A percentile compares a stretch with the other conserved stretches of the same genome.
phyloP scores from a whole-genome alignment of 306 rosid genomes.

The Malus asiatica region DNA sequence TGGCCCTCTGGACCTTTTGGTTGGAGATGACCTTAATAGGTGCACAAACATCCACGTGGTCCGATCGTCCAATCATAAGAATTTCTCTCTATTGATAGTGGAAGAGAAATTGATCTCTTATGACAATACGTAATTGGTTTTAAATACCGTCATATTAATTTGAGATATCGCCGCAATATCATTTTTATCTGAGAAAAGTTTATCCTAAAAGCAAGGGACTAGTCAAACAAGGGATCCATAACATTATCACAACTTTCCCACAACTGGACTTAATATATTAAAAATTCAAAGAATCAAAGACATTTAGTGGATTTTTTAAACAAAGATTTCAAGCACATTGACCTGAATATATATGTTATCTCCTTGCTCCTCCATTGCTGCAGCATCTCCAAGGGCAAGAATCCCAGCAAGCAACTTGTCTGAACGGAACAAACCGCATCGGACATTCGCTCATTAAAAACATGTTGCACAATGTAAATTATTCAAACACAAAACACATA shows the following conservation, averaged over 20 bases:
- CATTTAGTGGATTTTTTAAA: not conserved
- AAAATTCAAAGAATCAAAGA: constrained; percentile 5
- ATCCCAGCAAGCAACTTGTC: constrained; percentile 11
- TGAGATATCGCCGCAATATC: not conserved
- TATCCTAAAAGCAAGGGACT: not conserved
- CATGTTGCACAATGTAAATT: not conserved
- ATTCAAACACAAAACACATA: not conserved
- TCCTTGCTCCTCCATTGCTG: not conserved
- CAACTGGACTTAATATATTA: not conserved
- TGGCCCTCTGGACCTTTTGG: rapidly evolving
- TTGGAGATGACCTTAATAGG: too few relatives aligned
- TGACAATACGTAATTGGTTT: too few relatives aligned
- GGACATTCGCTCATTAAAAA: not conserved
- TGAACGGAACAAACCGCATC: not conserved
- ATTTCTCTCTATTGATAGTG: too few relatives aligned
- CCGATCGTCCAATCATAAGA: rapidly evolving
- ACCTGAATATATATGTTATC: not conserved
- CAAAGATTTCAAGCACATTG: not conserved
- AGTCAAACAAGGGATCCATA: not conserved
- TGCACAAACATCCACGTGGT: not conserved
- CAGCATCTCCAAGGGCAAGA: constrained; percentile 11
- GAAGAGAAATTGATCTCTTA: too few relatives aligned
- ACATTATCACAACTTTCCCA: not conserved
- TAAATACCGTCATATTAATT: too few relatives aligned
- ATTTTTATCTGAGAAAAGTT: too few relatives aligned